Evolutionary conservation across 257 asterid genomes (phyloP).

Genomic region (Solanum pinnatisectum): DNA sequence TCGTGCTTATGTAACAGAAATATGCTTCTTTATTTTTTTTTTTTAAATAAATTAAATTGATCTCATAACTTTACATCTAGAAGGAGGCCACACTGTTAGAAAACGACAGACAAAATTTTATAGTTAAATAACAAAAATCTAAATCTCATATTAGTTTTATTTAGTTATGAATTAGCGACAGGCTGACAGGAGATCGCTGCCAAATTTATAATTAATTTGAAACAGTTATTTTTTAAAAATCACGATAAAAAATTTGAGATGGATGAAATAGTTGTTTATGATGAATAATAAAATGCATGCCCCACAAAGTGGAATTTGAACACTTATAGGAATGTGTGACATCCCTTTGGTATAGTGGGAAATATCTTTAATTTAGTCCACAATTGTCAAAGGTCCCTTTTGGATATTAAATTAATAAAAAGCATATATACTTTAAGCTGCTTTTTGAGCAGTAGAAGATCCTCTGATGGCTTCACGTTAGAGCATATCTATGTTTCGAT

Average conservation of each 20-base stretch:
- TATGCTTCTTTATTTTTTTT: not conserved
- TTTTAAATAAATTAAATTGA: not conserved
- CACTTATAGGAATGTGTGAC: slow-evolving; percentile 7
- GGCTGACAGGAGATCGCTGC: too few relatives aligned
- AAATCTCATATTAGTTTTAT: too few relatives aligned
- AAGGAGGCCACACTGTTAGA: not conserved
- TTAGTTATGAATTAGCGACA: not conserved
- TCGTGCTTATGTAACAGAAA: not conserved
- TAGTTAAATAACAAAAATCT: not conserved
- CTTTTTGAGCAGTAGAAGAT: slow-evolving; percentile 39
- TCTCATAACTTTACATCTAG: not conserved
- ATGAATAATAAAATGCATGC: not conserved
- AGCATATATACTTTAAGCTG: slow-evolving; percentile 52
- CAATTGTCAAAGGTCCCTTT: slow-evolving; percentile 21
- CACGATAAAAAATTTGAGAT: too few relatives aligned
- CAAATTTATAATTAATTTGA: too few relatives aligned
- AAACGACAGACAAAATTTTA: too few relatives aligned
- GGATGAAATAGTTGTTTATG: not conserved
- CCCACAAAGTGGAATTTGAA: not conserved
- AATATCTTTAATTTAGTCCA: slow-evolving; percentile 7
- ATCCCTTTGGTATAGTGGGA: slow-evolving; percentile 1
- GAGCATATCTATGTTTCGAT: slow-evolving; percentile 6
- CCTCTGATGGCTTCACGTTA: slow-evolving; percentile 42
- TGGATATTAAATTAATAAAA: slow-evolving; percentile 18
- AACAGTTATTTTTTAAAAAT: too few relatives aligned